Evolutionary conservation across 768 basidiomycete species (phyloP).

Genomic region (Boletus sensibilis): DNA sequence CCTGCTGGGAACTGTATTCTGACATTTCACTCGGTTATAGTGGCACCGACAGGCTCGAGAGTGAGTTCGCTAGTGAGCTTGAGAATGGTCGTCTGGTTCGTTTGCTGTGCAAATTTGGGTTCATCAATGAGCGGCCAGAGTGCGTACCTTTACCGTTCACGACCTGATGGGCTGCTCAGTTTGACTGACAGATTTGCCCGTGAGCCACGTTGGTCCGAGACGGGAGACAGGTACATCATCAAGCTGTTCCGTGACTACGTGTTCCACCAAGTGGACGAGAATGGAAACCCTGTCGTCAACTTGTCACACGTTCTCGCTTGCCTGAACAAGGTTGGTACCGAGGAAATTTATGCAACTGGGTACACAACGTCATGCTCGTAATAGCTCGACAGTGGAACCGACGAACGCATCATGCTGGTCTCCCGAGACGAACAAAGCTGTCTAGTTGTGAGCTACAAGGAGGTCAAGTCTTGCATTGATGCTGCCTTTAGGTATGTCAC

Average conservation of each 20-base stretch:
- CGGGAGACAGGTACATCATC: slow-evolving; percentile 96
- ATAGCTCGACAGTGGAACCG: slow-evolving; percentile 89
- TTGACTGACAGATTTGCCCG: slow-evolving; percentile 78
- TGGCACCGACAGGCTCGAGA: slow-evolving; percentile 77
- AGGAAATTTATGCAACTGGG: background rate
- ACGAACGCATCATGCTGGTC: slow-evolving; percentile 93
- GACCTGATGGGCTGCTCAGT: background rate
- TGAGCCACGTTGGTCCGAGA: slow-evolving; percentile 96
- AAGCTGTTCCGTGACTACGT: slow-evolving; percentile 98
- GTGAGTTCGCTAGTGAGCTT: slow-evolving; percentile 81
- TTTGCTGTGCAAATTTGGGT: slow-evolving; percentile 89
- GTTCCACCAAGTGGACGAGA: slow-evolving; percentile 95
- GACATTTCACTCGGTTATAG: slow-evolving; percentile 39
- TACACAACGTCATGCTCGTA: background rate
- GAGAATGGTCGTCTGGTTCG: slow-evolving; percentile 93
- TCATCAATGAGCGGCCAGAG: slow-evolving; percentile 99
- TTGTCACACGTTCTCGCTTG: slow-evolving; percentile 88
- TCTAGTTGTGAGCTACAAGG: slow-evolving; percentile 89
- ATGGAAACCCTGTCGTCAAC: slow-evolving; percentile 85
- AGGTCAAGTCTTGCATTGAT: slow-evolving; percentile 83
- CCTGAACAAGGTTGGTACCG: slow-evolving; percentile 77
- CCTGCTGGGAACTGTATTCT: background rate
- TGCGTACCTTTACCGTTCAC: slow-evolving; percentile 41
- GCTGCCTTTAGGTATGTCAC: slow-evolving; percentile 71
- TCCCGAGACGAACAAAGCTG: slow-evolving; percentile 96